phyloP scores from a whole-genome alignment of 257 asterid genomes.

The Linaria vulgaris region DNA sequence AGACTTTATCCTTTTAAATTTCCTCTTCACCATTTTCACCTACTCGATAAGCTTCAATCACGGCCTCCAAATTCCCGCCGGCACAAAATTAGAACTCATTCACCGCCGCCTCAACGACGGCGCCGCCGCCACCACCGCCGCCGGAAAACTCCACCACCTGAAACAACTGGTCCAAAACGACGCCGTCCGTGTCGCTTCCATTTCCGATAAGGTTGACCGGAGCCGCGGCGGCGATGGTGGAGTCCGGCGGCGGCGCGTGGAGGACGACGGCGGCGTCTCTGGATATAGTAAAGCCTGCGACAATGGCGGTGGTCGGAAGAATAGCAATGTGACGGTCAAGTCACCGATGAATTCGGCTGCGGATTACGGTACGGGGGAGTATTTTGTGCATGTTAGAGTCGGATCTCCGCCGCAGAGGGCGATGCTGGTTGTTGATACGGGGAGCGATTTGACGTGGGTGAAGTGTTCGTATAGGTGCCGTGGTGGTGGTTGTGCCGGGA shows the following conservation, averaged over 20 bases:
- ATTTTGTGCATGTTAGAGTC: constrained; percentile 40
- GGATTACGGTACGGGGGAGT: constrained; percentile 54
- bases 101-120: constrained; percentile 30
- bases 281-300: constrained; percentile 21
- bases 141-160: constrained; percentile 20
- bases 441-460: constrained; percentile 64
- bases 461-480: constrained; percentile 43
- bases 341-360: constrained; percentile 45
- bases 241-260: too few relatives aligned
- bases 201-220: constrained; percentile 23
- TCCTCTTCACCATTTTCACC: constrained; percentile 12
- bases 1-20: neutral
- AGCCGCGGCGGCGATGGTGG: neutral
- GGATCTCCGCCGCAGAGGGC: constrained; percentile 50
- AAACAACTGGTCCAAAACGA: constrained; percentile 33
- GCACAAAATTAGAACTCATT: constrained; percentile 31
- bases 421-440: constrained; percentile 55
- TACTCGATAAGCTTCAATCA: neutral
- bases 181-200: constrained; percentile 30
- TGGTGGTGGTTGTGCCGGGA: constrained; percentile 26
- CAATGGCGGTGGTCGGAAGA: constrained; percentile 21
- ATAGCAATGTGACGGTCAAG: constrained; percentile 26
- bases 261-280: too few relatives aligned
- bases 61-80: constrained; percentile 18
- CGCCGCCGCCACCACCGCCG: too few relatives aligned